Base-by-base conservation (phyloP, 2,329 filamentous ascomycete species). In the Rugonectria rugulosa region DNA sequence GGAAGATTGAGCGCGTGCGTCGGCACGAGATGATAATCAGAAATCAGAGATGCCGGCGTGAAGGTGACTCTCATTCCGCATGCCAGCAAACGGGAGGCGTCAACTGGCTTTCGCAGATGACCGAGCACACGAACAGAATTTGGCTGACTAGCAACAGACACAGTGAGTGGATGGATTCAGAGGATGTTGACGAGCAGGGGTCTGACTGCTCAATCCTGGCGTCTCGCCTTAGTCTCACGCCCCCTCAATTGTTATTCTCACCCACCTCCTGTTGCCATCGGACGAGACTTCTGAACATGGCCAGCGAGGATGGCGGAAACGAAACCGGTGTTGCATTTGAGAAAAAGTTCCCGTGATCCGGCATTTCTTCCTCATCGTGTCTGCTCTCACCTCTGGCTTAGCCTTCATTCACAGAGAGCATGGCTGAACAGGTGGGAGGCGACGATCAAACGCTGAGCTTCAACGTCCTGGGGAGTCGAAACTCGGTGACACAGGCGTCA, bases 251-350 rank as follows among this genome's bases (percentile, higher is more conserved):
- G 26, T 2, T 50, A 53, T 40, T 21, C 37, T 54, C 56, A 43
- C 52, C 42, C 56, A 57, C 61, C 65, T 65, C 62, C 59, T 53
- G 56, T 59, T 52, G 52, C 42, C 56, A 48, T 67, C 67, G 65
- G 65, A 67, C 57, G 47, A 62, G 59, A 67, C 50, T 58, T 47
- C 65, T 49, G 55, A 68, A 54, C 53, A 31, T 54, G 38, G 47
- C 53, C 52, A 53, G 50, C 65, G 63, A 56, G 52, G 65, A 57
- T 58, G 58, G 32, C 63, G 63, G 43, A 66, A 66, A 63, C 59
- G 62, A 63, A 66, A 54, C 53, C 52, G 65, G 50, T 55, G 54
- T 63, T 36, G 50, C 48, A 57, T 57, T 58, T 49, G 43, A 23
- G 12, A 19, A 6, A 12, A 53, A 53, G 45, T 57, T 41, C 54